Percentiles rank a stretch among this genome's conserved stretches.
phyloP scores from a whole-genome alignment of 768 basidiomycete genomes.

The Amyloporia xantha region DNA sequence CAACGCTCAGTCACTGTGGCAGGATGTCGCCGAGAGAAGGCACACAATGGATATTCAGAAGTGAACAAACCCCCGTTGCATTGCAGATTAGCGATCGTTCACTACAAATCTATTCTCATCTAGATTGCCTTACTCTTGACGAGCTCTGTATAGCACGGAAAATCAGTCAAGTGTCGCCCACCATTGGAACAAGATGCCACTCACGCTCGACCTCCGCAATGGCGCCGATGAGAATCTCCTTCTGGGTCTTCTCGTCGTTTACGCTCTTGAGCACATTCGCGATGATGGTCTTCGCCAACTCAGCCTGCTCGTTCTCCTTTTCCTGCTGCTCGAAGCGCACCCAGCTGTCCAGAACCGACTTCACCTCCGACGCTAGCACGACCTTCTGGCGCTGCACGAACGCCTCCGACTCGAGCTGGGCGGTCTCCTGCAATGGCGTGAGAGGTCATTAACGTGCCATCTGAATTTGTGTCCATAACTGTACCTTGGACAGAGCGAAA shows the following conservation, averaged over 20 bases:
- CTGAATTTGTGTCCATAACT: constrained; percentile 11
- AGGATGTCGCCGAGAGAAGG: too few relatives aligned
- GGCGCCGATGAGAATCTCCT: constrained; percentile 72
- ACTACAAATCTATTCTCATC: constrained; percentile 3
- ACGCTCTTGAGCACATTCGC: constrained; percentile 79
- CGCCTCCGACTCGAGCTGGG: constrained; percentile 79
- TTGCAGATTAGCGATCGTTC: not conserved
- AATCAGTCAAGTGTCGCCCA: not conserved
- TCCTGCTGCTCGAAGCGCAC: constrained; percentile 95
- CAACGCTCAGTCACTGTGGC: too few relatives aligned
- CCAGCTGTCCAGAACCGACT: constrained; percentile 95
- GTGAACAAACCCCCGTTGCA: too few relatives aligned
- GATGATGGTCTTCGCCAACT: constrained; percentile 83
- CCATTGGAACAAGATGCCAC: constrained; percentile 34
- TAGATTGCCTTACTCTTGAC: constrained; percentile 92
- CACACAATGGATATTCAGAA: too few relatives aligned
- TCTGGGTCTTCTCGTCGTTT: constrained; percentile 85
- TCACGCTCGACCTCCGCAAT: constrained; percentile 89
- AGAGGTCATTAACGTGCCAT: not conserved
- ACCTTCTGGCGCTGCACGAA: constrained; percentile 90
- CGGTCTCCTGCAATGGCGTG: constrained; percentile 86
- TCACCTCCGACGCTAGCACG: constrained; percentile 81
- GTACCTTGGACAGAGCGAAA: constrained; percentile 87
- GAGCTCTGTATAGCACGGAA: constrained; percentile 47
- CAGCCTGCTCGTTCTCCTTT: constrained; percentile 94